A percentile compares a stretch with the other conserved stretches of the same genome.
These are phyloP conservation scores for Alternaria sp. DNA, from an alignment of 2,329 filamentous ascomycete species.

Conservation along the genomic window DNA sequence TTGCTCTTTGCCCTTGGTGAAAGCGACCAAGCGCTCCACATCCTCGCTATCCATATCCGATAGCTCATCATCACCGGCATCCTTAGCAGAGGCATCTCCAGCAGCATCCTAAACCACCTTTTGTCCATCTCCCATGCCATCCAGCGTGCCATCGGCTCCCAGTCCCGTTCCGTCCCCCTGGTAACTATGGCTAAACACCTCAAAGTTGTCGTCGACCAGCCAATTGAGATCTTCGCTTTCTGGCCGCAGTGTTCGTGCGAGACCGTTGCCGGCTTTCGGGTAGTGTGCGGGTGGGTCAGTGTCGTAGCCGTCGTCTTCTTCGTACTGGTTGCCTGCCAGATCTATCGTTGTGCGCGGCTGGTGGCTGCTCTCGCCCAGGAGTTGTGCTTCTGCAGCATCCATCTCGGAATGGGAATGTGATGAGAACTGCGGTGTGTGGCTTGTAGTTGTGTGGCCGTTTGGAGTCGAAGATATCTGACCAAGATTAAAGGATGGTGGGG, in stretches of 20 bases:
- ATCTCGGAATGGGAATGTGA: conserved; percentile 30
- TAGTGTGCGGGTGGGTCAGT: conserved; percentile 63
- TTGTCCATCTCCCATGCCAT: conserved; percentile 20
- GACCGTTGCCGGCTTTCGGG: conserved; percentile 66
- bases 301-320: conserved; percentile 60
- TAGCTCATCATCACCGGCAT: neutral
- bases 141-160: conserved; percentile 35
- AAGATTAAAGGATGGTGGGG: conserved; percentile 13
- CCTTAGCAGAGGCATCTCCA: neutral
- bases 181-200: conserved; percentile 62
- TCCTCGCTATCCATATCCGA: conserved; percentile 7
- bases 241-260: conserved; percentile 59
- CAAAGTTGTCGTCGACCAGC: conserved; percentile 65
- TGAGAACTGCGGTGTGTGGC: conserved; percentile 28
- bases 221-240: conserved; percentile 67
- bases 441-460: conserved; percentile 32
- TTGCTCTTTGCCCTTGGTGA: neutral
- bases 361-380: conserved; percentile 33
- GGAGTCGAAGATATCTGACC: conserved; percentile 31
- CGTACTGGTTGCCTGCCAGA: conserved; percentile 32
- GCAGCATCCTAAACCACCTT: conserved; percentile 21
- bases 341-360: conserved; percentile 26
- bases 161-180: conserved; percentile 43
- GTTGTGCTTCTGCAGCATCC: conserved; percentile 42
- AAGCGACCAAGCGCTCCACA: neutral